phyloP scores from a whole-genome alignment of 441 rosid genomes.

The Manihot esculenta region DNA sequence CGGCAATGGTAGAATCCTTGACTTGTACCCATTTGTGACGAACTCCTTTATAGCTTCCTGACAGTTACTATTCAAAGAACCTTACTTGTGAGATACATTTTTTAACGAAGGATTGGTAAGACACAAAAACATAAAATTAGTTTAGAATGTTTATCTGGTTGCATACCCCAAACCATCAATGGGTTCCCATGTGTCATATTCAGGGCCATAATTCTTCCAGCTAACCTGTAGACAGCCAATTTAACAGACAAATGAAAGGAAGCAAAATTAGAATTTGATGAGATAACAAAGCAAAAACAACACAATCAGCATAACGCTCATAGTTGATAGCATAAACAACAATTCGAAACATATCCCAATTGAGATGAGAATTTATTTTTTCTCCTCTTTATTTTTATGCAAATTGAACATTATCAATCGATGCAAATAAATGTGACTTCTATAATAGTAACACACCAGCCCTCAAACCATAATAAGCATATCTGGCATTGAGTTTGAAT shows the following conservation, averaged over 20 bases:
- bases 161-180: slow-evolving; percentile 53
- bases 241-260: not conserved
- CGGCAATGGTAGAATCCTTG: slow-evolving; percentile 54
- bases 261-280: not conserved
- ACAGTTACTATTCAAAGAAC: slow-evolving; percentile 42
- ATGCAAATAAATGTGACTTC: not conserved
- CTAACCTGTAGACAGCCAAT: slow-evolving; percentile 42
- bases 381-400: not conserved
- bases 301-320: not conserved
- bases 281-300: not conserved
- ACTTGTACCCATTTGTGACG: slow-evolving; percentile 40
- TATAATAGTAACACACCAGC: not conserved
- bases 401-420: not conserved
- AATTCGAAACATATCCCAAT: not conserved
- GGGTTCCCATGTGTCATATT: slow-evolving; percentile 78
- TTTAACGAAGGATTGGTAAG: not conserved
- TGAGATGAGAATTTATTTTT: not conserved
- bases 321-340: not conserved
- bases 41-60: slow-evolving; percentile 43
- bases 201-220: slow-evolving; percentile 60
- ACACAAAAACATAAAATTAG: not conserved
- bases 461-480: not conserved
- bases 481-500: too few relatives aligned
- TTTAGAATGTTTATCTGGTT: not conserved
- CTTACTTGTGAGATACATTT: not conserved